A percentile compares a stretch with the other conserved stretches of the same genome.
phyloP scores from a whole-genome alignment of 495 filamentous ascomycete genomes.

The Podospora tetraspora region DNA sequence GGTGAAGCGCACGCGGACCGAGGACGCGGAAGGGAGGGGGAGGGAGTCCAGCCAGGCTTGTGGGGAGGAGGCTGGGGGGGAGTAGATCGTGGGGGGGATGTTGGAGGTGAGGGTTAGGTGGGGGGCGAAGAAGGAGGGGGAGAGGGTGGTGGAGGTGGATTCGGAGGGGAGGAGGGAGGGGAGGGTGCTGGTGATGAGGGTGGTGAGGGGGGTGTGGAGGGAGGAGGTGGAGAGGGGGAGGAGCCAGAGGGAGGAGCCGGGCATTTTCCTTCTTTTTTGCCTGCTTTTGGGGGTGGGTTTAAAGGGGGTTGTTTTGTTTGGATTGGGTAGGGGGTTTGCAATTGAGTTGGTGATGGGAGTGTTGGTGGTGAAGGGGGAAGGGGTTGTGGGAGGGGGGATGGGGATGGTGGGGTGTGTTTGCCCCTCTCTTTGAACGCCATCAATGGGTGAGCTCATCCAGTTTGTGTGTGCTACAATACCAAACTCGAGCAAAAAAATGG shows the following conservation, averaged over 20 bases:
- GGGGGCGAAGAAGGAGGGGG: constrained; percentile 23
- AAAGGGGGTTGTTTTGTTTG: background rate
- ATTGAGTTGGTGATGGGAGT: too few relatives aligned
- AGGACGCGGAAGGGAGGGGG: constrained; percentile 6
- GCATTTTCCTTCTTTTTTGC: background rate
- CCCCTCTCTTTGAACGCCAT: background rate
- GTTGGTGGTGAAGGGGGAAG: background rate
- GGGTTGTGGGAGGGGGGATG: background rate
- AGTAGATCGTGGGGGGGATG: constrained; percentile 19
- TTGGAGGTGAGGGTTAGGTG: constrained; percentile 32
- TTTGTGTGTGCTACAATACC: too few relatives aligned
- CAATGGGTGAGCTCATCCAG: too few relatives aligned
- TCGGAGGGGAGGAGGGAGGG: constrained; percentile 23
- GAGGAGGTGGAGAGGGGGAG: constrained; percentile 25
- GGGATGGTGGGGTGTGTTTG: background rate
- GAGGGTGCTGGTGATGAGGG: constrained; percentile 23
- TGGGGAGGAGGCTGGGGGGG: constrained; percentile 10
- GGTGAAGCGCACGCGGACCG: constrained; percentile 20
- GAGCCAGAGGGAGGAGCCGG: constrained; percentile 29
- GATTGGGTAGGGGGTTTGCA: too few relatives aligned
- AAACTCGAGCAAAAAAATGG: too few relatives aligned
- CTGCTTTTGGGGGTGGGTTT: too few relatives aligned
- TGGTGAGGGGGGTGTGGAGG: constrained; percentile 18
- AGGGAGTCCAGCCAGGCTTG: constrained; percentile 27
- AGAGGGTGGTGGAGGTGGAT: constrained; percentile 9